Conservation (phyloP, 2,329 filamentous ascomycete genomes). For the Venturia effusa region DNA sequence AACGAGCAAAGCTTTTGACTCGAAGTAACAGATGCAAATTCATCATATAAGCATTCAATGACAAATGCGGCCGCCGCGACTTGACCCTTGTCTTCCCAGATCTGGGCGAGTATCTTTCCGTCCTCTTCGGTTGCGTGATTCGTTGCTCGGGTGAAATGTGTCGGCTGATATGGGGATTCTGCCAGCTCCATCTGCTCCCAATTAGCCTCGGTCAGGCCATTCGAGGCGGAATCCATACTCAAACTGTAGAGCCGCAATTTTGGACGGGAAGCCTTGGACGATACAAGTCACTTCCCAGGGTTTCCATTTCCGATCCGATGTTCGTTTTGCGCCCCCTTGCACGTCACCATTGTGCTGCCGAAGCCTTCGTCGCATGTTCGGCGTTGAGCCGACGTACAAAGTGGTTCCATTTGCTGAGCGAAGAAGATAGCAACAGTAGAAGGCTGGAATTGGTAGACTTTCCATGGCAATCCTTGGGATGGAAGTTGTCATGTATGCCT, state of each 20-base stretch:
- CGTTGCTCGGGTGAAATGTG: conserved; percentile 34
- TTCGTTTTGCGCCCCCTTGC: conserved; percentile 72
- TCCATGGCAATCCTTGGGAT: conserved; percentile 8
- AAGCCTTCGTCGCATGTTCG: conserved; percentile 72
- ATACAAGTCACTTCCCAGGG: conserved; percentile 85
- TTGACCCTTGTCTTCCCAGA: conserved; percentile 18
- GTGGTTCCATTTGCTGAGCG: conserved; percentile 49
- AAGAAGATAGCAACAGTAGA: conserved; percentile 89
- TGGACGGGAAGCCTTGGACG: conserved; percentile 80
- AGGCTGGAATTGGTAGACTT: conserved; percentile 56
- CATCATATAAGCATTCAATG: conserved; percentile 57
- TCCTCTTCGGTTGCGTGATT: conserved; percentile 30
- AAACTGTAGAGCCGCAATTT: conserved; percentile 82
- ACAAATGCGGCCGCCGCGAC: conserved; percentile 41
- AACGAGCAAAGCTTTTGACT: conserved; percentile 67
- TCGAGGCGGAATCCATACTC: conserved; percentile 50
- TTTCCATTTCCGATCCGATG: conserved; percentile 53
- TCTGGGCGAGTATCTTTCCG: conserved; percentile 3
- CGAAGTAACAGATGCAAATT: conserved; percentile 74
- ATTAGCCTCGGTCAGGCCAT: background rate
- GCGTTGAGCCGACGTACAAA: conserved; percentile 83
- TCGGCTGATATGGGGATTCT: conserved; percentile 53
- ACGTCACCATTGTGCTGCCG: conserved; percentile 82
- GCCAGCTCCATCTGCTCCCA: conserved; percentile 69
- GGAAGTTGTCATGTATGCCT: background rate